phyloP scores from a whole-genome alignment of 257 asterid species.

The Nicotiana sylvestris region DNA sequence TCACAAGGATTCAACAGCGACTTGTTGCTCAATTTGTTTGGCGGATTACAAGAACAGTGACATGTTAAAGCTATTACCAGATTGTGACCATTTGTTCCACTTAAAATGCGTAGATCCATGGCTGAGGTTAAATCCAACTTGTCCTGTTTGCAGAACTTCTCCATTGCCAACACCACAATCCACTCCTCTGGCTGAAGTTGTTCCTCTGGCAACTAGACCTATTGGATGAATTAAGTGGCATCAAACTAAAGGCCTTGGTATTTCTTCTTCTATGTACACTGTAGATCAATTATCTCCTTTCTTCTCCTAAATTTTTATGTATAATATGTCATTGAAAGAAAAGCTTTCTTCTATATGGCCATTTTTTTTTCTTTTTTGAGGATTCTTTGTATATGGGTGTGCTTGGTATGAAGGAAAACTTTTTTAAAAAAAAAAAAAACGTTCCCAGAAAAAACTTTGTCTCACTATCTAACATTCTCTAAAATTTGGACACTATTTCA shows the following conservation, averaged over 20 bases:
- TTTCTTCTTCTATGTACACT: background rate
- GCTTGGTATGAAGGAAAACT: too few relatives aligned
- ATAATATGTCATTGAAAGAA: background rate
- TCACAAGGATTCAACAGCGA: conserved; percentile 43
- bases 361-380: too few relatives aligned
- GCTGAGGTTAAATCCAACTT: conserved; percentile 83
- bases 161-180: conserved; percentile 75
- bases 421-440: too few relatives aligned
- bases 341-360: background rate
- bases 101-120: conserved; percentile 79
- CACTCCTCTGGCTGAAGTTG: conserved; percentile 84
- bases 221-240: conserved; percentile 18
- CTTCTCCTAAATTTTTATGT: background rate
- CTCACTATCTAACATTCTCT: too few relatives aligned
- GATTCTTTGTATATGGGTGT: too few relatives aligned
- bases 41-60: conserved; percentile 67
- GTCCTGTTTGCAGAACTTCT: conserved; percentile 89
- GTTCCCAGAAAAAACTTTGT: too few relatives aligned
- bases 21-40: conserved; percentile 81
- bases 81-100: conserved; percentile 81
- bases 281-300: background rate
- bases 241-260: background rate
- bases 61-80: conserved; percentile 60
- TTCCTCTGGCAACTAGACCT: conserved; percentile 62
- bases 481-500: too few relatives aligned